phyloP scores from a whole-genome alignment of 495 filamentous ascomycete species.

The Saxispiralis lemnorum region DNA sequence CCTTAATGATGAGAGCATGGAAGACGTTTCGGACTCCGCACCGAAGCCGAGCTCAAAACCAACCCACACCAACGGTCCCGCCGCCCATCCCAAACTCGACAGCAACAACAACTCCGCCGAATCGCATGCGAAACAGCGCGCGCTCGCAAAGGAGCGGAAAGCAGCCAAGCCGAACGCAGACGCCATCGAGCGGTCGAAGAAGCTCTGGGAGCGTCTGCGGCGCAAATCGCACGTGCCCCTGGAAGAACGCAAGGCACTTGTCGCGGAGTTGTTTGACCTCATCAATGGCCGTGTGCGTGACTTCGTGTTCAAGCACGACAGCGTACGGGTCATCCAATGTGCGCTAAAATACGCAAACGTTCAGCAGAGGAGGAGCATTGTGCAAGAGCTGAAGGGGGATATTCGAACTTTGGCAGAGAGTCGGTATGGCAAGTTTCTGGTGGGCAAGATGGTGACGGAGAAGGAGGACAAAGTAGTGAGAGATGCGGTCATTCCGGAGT shows the following conservation, averaged over 20 bases:
- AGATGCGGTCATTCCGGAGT: slow-evolving; percentile 77
- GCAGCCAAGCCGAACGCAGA: slow-evolving; percentile 82
- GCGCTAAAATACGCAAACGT: slow-evolving; percentile 86
- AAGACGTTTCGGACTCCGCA: background rate
- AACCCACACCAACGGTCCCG: background rate
- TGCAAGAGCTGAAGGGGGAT: slow-evolving; percentile 67
- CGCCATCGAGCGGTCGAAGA: slow-evolving; percentile 72
- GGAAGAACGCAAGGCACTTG: slow-evolving; percentile 69
- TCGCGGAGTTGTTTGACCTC: slow-evolving; percentile 76
- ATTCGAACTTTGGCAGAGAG: slow-evolving; percentile 76
- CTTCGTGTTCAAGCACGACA: slow-evolving; percentile 96
- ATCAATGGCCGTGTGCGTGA: slow-evolving; percentile 80
- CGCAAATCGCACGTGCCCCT: slow-evolving; percentile 76
- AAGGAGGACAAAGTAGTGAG: slow-evolving; percentile 71
- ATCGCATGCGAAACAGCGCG: slow-evolving; percentile 83
- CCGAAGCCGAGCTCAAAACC: background rate
- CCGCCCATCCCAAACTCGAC: slow-evolving; percentile 7
- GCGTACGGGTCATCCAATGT: slow-evolving; percentile 84
- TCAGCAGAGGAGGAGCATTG: slow-evolving; percentile 70
- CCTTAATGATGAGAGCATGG: background rate
- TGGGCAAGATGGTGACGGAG: slow-evolving; percentile 72
- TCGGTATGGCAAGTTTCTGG: slow-evolving; percentile 88
- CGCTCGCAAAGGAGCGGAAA: slow-evolving; percentile 72
- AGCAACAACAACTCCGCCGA: slow-evolving; percentile 28
- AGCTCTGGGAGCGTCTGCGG: slow-evolving; percentile 87